Percentiles rank a stretch among this genome's conserved stretches.
Conservation (phyloP, 148 eudicot species). For the Vaccinium macrocarpon region DNA sequence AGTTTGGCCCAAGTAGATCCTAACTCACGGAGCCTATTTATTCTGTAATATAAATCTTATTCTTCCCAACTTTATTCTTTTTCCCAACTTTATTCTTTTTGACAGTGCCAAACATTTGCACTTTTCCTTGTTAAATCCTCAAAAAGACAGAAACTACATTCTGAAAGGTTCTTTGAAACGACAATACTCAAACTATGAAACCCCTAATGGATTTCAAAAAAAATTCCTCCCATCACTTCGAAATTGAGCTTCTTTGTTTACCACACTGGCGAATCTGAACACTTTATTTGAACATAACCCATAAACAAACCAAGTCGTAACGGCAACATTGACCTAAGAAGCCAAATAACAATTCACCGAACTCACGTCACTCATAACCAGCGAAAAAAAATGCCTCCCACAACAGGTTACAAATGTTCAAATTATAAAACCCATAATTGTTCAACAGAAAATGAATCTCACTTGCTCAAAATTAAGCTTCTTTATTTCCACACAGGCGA, state of each 20-base stretch:
- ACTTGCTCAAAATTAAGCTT: neutral
- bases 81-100: neutral
- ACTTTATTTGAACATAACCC: too few species aligned
- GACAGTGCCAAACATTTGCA: neutral
- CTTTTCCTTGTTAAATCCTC: neutral
- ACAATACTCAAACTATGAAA: neutral
- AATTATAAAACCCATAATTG: neutral
- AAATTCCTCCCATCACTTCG: too few species aligned
- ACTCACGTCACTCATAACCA: too few species aligned
- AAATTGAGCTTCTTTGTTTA: too few species aligned
- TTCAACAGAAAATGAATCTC: neutral
- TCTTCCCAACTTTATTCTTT: neutral
- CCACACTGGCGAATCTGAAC: too few species aligned
- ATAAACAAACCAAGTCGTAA: too few species aligned
- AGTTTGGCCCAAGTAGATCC: neutral
- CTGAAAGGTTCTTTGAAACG: neutral
- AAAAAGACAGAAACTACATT: neutral
- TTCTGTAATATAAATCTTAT: neutral
- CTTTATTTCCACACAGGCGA: neutral
- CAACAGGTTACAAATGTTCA: too few species aligned
- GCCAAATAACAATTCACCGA: too few species aligned
- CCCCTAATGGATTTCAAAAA: too few species aligned
- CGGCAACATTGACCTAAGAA: too few species aligned
- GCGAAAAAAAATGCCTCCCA: too few species aligned
- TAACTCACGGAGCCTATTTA: neutral